Evolutionary conservation across 306 rosid species (phyloP), one percentile per base, ranked within the genome.

Genomic region (Lathyrus aphaca): DNA sequence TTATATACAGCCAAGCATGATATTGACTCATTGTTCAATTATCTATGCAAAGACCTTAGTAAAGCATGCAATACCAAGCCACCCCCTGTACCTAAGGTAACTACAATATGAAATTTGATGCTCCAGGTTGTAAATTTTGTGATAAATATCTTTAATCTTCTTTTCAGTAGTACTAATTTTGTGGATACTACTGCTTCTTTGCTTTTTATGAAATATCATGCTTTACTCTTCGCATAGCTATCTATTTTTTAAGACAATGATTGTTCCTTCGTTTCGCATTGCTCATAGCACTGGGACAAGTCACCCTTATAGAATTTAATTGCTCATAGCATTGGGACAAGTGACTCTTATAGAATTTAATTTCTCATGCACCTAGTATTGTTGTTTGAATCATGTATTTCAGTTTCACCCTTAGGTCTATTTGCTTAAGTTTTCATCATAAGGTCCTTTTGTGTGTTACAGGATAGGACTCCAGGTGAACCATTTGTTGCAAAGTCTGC

Each of bases 81-180:
- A 45, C 92, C 97, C n/a, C 92, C 88, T 18, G 88, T 94, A 75
- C 97, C 98, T 15, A 88, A 88, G 98, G 98, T 90, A 76, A 76
- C 64, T 75, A 64, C 77, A 49, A 65, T 72, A 42, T 66, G 23
- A 53, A 73, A 42, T 50, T 73, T 75, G 66, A 78, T 74, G 58
- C 71, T 71, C 75, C 45, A 17, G 46, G 39, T 68, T 57, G 25
- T 62, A 49, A 27, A 19, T 51, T 51, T 55, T 55, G 61, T 25
- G 18, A 55, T 68, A 21, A 42, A 15, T 38, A 46, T 18, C 30
- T 44, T n/a, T 18, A 54, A 9, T 80, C 44, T 60, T 17, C 53
- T 61, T 48, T 27, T 58, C n/a, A 16, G 18, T 66, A 8, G 23
- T 54, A 66, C 11, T 23, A 8, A 80, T 70, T 51, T 16, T 32